Base-by-base conservation (phyloP, 2,329 filamentous ascomycete species). In the Hypoxylon sp. region DNA sequence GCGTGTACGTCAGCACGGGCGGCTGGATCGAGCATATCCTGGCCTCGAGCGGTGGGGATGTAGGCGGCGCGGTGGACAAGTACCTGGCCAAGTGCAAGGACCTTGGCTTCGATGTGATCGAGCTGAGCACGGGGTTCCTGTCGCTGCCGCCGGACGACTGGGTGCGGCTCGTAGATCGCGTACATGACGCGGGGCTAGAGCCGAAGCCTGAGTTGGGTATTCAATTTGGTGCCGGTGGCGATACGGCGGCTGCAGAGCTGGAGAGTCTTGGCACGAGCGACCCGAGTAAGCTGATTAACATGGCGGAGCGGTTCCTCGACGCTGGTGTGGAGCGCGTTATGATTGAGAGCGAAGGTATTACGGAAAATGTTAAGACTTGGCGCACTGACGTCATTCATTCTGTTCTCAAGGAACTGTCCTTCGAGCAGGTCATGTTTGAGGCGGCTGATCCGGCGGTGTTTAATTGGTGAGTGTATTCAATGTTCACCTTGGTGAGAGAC, bases 341-440 rank as follows among this genome's bases (percentile, higher is more conserved):
- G 85, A 86, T 87, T 60, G 85, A 88, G 73, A 87, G 84, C n/a
- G 85, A 88, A 76, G 86, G 86, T 0, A 88, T 88, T 69, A 88
- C 86, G 0, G 85, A 87, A 78, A 88, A 87, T 57, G 85, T 88
- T 5, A 79, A 77, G 56, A 80, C 76, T 8, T 87, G 86, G 86
- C 78, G 84, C 62, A 88, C 84, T 2, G 86, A 88, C 70, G 85
- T 87, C 2, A 85, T 88, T 14, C 84, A 85, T 44, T 75, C 76
- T 29, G 86, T 87, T 47, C 78, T 88, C 76, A 81, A 82, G 57
- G 84, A 87, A 52, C 63, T 87, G 19, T 84, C 85, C 0, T 67
- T 78, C 10, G 85, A 88, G 67, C 83, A 81, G 19, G 83, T 88
- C 63, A 88, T 88, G 86, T 87, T 88, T 71, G 85, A 88, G 75